A percentile compares a stretch with the other conserved stretches of the same genome.
Evolutionary conservation across 1,139 yeast species (phyloP).

Genomic region (Hanseniaspora gamundiae): DNA sequence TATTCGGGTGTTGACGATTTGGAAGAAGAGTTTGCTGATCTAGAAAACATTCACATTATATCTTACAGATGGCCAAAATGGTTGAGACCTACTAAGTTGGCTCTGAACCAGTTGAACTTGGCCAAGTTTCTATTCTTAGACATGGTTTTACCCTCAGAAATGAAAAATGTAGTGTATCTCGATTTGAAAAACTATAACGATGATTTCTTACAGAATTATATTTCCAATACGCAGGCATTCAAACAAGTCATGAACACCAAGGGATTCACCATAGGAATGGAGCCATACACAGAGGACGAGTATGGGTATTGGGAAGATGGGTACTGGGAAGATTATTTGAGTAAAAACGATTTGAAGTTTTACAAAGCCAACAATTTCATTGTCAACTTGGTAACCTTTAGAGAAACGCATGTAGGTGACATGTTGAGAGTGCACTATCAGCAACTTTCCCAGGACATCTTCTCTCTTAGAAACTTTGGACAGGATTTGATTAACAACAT

Average conservation of each 20-base stretch:
- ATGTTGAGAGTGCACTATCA: slow-evolving; percentile 78
- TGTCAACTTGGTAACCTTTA: slow-evolving; percentile 58
- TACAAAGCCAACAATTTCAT: slow-evolving; percentile 70
- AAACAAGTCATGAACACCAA: slow-evolving; percentile 61
- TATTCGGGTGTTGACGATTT: slow-evolving; percentile 6
- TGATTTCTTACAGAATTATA: slow-evolving; percentile 45
- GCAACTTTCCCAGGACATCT: slow-evolving; percentile 63
- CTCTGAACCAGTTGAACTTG: slow-evolving; percentile 77
- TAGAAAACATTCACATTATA: slow-evolving; percentile 43
- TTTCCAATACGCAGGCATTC: background rate
- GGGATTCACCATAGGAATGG: slow-evolving; percentile 2
- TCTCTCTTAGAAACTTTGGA: slow-evolving; percentile 70
- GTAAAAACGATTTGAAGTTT: slow-evolving; percentile 44
- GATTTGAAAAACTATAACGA: slow-evolving; percentile 78
- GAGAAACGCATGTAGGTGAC: slow-evolving; percentile 66
- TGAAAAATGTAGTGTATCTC: slow-evolving; percentile 68
- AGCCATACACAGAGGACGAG: slow-evolving; percentile 36
- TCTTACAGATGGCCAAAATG: slow-evolving; percentile 89
- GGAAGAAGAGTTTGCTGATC: slow-evolving; percentile 6
- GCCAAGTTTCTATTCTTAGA: slow-evolving; percentile 79
- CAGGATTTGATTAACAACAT: slow-evolving; percentile 87
- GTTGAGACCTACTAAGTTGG: slow-evolving; percentile 66
- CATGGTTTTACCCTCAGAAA: slow-evolving; percentile 68
- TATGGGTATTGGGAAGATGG: slow-evolving; percentile 90
- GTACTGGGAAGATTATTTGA: slow-evolving; percentile 64